Evolutionary conservation across 2,329 filamentous ascomycete genomes (phyloP).

Genomic region (Phialophora macrospora): DNA sequence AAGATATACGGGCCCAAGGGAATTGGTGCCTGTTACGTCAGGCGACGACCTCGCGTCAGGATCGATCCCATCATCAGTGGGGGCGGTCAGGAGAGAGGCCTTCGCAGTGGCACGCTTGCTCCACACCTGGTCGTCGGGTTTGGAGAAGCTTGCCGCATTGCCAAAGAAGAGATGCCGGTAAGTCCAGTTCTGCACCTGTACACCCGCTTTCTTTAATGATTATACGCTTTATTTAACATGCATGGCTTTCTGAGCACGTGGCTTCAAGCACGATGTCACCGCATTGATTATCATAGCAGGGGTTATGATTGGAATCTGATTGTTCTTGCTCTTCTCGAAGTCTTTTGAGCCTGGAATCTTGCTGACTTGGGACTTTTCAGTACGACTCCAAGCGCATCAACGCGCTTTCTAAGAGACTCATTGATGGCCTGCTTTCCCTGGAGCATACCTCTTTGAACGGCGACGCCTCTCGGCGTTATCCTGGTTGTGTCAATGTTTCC

Average conservation of each 20-base stretch:
- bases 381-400: conserved; percentile 90
- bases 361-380: conserved; percentile 54
- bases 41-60: conserved; percentile 88
- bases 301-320: conserved; percentile 59
- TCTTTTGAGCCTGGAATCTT: background rate
- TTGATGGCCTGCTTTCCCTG: conserved; percentile 80
- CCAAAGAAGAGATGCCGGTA: conserved; percentile 88
- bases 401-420: conserved; percentile 78
- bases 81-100: conserved; percentile 91
- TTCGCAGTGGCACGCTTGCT: conserved; percentile 91
- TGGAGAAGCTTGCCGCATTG: conserved; percentile 92
- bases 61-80: conserved; percentile 95
- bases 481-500: conserved; percentile 96
- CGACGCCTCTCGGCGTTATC: conserved; percentile 80
- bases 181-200: conserved; percentile 49
- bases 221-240: conserved; percentile 77
- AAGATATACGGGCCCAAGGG: conserved; percentile 99
- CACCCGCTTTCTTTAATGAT: conserved; percentile 62
- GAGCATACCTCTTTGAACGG: conserved; percentile 95
- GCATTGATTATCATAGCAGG: conserved; percentile 69
- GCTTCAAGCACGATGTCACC: conserved; percentile 51
- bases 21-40: conserved; percentile 93
- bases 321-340: conserved; percentile 10
- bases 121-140: conserved; percentile 89
- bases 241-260: conserved; percentile 87